phyloP scores from a whole-genome alignment of 768 basidiomycete species.

The Chiua virens region DNA sequence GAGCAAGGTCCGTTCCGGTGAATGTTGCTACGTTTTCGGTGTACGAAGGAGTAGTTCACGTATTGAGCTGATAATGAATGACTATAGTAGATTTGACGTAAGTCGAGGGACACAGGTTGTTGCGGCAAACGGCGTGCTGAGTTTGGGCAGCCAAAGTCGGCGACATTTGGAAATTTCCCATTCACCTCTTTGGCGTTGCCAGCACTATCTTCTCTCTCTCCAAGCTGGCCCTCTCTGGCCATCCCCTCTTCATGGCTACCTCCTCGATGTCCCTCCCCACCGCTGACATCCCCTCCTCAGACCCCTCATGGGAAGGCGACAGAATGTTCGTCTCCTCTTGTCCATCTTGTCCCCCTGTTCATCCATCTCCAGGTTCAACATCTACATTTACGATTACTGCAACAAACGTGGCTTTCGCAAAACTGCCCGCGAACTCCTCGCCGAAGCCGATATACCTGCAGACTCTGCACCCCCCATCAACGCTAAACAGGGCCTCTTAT shows the following conservation, averaged over 20 bases:
- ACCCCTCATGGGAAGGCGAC: conserved; percentile 79
- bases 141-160: conserved; percentile 15
- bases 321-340: conserved; percentile 57
- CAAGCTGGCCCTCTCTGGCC: not conserved
- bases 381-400: conserved; percentile 88
- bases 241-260: conserved; percentile 12
- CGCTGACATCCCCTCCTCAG: conserved; percentile 19
- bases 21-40: conserved; percentile 81
- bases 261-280: conserved; percentile 23
- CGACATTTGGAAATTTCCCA: conserved; percentile 30
- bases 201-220: conserved; percentile 14
- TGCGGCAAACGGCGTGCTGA: conserved; percentile 31
- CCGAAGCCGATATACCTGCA: conserved; percentile 63
- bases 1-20: conserved; percentile 71
- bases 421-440: conserved; percentile 65
- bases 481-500: conserved; percentile 78
- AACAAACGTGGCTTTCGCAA: conserved; percentile 73
- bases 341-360: conserved; percentile 4
- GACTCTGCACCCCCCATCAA: conserved; percentile 77
- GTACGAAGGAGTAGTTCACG: conserved; percentile 60
- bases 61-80: conserved; percentile 20
- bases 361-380: conserved; percentile 67
- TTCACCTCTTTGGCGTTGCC: conserved; percentile 31
- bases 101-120: not conserved
- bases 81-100: no score